Conservation (phyloP, 306 rosid genomes). For the Fragaria nilgerrensis region DNA sequence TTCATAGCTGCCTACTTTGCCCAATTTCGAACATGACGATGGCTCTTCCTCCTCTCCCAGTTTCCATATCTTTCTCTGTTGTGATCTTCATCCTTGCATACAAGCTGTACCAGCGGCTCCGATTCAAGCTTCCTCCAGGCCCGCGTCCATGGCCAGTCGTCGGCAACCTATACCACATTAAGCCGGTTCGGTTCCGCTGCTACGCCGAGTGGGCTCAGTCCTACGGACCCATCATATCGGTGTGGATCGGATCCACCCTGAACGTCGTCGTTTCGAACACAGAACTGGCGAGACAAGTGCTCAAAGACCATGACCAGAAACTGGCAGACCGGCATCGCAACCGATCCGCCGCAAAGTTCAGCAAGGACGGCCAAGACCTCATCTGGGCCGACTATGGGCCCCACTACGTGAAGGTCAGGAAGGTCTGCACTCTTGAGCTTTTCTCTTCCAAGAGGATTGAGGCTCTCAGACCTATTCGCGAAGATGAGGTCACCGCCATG, state of each 20-base stretch:
- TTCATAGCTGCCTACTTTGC: background rate
- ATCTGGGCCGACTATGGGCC: slow-evolving; percentile 98
- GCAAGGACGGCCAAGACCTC: slow-evolving; percentile 75
- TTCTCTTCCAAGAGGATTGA: slow-evolving; percentile 72
- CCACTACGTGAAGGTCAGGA: slow-evolving; percentile 92
- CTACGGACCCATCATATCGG: slow-evolving; percentile 83
- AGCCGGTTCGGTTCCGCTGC: slow-evolving; percentile 83
- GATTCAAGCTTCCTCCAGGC: slow-evolving; percentile 84
- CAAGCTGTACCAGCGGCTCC: slow-evolving; percentile 43
- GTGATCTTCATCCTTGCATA: slow-evolving; percentile 31
- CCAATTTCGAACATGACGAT: background rate
- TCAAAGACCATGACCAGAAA: slow-evolving; percentile 74
- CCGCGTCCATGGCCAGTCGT: slow-evolving; percentile 78
- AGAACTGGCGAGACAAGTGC: slow-evolving; percentile 61
- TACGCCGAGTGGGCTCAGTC: slow-evolving; percentile 73
- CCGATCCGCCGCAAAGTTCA: slow-evolving; percentile 71
- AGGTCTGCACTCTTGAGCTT: slow-evolving; percentile 89
- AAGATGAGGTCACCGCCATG: slow-evolving; percentile 91
- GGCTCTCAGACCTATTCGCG: slow-evolving; percentile 67
- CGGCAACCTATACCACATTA: slow-evolving; percentile 81
- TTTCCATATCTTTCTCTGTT: slow-evolving; percentile 22
- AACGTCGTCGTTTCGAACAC: slow-evolving; percentile 69
- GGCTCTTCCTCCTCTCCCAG: background rate
- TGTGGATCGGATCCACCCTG: slow-evolving; percentile 77
- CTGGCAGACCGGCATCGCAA: slow-evolving; percentile 69